Base-by-base conservation (phyloP, 352 stramenopile species). In the Phytopythium delawarense region DNA sequence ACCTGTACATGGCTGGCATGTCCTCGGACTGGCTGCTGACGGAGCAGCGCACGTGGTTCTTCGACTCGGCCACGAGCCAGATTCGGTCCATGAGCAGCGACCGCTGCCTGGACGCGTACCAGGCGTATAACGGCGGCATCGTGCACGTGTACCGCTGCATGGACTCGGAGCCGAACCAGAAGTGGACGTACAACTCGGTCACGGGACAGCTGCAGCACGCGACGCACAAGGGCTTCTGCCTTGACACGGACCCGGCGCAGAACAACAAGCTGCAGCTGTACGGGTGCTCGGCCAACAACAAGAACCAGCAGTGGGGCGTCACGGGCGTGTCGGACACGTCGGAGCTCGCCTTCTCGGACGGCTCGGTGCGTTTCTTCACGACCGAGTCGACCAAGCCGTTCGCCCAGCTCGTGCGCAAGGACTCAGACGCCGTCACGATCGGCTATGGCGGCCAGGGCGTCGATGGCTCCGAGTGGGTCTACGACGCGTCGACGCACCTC, bases 21-120 rank as follows among this genome's bases (percentile, higher is more conserved):
- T 77, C 78, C 25, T 69, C 18, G 25, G 70, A 84, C 51, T 84
- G 78, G 75, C 64, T 84, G 16, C 70, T 75, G 48, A 62, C 72
- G 20, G 76, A 89, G 57, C 72, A 86, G 46, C 79, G 88, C 45
- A 67, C 78, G 45, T 92, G 79, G 79, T 91, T 79, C 72, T 90
- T 82, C 37, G 78, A 92, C 49, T 51, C 61, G 1, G 39, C 42
- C 18, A 86, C 78, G 16, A 63, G 75, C 37, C 67, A 76, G 30
- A 68, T 92, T 34, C 81, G 81, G 35, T 91, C 82, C 35, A 86
- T 87, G 67, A 80, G 80, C 63, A 88, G 72, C 51, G 78, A 89
- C 59, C 74, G 76, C 11, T 92, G 83, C 40, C 64, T 92, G 8
- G 78, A 88, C 53, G 80, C 78, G 11, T 87, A 83, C 62, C 64